Evolutionary conservation across 768 basidiomycete genomes (phyloP).

Genomic region (Auricularia cornea): DNA sequence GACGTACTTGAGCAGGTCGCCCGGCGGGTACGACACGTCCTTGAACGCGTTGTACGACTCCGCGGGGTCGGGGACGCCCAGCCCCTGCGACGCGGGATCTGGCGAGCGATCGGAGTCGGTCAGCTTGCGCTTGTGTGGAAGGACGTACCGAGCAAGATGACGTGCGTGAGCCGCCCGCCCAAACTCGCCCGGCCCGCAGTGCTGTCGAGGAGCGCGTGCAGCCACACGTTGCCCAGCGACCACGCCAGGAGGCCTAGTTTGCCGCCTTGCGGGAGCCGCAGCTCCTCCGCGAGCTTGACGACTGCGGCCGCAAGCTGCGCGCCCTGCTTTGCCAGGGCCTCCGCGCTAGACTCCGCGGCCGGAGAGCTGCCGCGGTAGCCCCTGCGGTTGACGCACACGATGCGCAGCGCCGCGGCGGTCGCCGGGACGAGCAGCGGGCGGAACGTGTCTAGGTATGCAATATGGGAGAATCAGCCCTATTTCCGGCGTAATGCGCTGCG

Average conservation of each 20-base stretch:
- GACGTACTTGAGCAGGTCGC: background rate
- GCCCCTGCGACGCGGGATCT: background rate
- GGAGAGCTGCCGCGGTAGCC: conserved; percentile 30
- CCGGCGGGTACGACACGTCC: background rate
- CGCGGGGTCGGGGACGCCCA: background rate
- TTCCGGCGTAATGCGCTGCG: background rate
- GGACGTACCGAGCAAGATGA: background rate
- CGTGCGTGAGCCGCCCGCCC: background rate
- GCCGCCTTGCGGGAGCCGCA: background rate
- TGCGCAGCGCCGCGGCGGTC: conserved; percentile 18
- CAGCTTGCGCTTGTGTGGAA: background rate
- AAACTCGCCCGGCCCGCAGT: background rate
- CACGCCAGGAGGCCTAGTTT: background rate
- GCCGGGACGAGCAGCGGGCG: conserved; percentile 21
- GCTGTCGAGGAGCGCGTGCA: background rate
- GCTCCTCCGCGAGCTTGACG: background rate
- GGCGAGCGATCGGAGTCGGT: background rate
- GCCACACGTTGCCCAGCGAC: background rate
- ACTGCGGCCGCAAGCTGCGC: background rate
- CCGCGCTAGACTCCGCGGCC: conserved; percentile 15
- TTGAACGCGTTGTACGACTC: background rate
- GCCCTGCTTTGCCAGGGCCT: background rate
- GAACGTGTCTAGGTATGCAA: conserved; percentile 19
- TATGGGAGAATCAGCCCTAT: background rate
- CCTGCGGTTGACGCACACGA: conserved; percentile 30